These are phyloP conservation scores for Spergularia bocconei DNA, from an alignment of 148 eudicot species.

Conservation along the genomic window DNA sequence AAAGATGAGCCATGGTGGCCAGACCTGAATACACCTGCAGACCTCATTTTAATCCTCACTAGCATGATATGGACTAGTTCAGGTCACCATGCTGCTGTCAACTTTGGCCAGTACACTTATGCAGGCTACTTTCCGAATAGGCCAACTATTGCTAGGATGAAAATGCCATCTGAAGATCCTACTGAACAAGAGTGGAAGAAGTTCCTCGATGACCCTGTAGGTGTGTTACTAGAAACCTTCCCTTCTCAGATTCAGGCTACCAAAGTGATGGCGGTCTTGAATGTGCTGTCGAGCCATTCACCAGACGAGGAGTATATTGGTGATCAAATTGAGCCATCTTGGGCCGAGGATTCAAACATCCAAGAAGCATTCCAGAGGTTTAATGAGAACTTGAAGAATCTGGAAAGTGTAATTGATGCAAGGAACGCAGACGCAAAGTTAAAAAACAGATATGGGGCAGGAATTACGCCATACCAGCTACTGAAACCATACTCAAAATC, in stretches of 20 bases:
- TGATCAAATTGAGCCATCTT: conserved; percentile 31
- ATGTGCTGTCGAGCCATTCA: conserved; percentile 57
- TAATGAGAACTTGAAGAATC: conserved; percentile 36
- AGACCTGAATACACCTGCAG: conserved; percentile 32
- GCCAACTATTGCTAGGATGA: conserved; percentile 57
- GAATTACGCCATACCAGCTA: conserved; percentile 60
- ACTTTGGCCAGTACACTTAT: conserved; percentile 72
- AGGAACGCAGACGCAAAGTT: conserved; percentile 36
- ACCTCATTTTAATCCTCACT: conserved; percentile 46
- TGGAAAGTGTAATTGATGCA: conserved; percentile 55
- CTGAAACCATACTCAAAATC: conserved; percentile 55
- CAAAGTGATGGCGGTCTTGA: conserved; percentile 48
- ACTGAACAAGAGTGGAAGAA: conserved; percentile 30
- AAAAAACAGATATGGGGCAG: conserved; percentile 63
- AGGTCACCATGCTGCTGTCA: conserved; percentile 82
- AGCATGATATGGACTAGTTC: conserved; percentile 75
- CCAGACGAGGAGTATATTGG: conserved; percentile 71
- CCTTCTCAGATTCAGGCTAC: conserved; percentile 67
- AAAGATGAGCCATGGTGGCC: conserved; percentile 88
- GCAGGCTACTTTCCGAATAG: conserved; percentile 69
- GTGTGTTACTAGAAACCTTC: conserved; percentile 32
- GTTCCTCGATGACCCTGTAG: conserved; percentile 43
- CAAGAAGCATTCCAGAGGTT: conserved; percentile 56
- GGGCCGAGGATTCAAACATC: conserved; percentile 38
- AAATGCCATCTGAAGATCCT: conserved; percentile 62